These are phyloP conservation scores for Ogataea populi-albae DNA, from an alignment of 805 yeast genomes.

Conservation along the genomic window DNA sequence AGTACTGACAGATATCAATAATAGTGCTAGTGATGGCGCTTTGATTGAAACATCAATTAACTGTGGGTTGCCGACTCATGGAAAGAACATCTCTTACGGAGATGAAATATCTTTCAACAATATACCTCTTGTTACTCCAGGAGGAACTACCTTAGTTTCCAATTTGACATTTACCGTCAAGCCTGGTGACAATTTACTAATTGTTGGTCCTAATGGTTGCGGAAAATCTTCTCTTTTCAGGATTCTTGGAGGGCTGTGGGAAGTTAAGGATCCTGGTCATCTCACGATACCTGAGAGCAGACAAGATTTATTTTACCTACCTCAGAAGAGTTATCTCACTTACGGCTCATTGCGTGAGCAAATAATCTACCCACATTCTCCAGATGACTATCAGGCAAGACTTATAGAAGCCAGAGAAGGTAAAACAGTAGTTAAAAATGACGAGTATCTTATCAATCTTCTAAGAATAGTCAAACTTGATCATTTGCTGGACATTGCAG, in stretches of 20 bases:
- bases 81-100: constrained; percentile 40
- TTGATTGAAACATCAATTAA: constrained; percentile 15
- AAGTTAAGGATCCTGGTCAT: constrained; percentile 54
- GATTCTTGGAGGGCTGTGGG: constrained; percentile 92
- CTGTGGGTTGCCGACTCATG: constrained; percentile 27
- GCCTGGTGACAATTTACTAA: constrained; percentile 80
- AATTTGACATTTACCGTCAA: constrained; percentile 68
- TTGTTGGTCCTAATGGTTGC: constrained; percentile 95
- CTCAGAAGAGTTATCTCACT: constrained; percentile 87
- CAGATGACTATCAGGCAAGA: constrained; percentile 48
- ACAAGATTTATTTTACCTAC: constrained; percentile 78
- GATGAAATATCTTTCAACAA: constrained; percentile 67
- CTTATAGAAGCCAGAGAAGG: constrained; percentile 29
- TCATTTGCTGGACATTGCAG: constrained; percentile 46
- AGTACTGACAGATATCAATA: constrained; percentile 51
- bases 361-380: constrained; percentile 80
- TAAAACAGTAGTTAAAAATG: constrained; percentile 34
- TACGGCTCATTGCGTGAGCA: constrained; percentile 82
- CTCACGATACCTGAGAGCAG: constrained; percentile 63
- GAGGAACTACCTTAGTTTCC: constrained; percentile 67
- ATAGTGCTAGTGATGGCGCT: constrained; percentile 23
- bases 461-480: constrained; percentile 57
- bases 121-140: constrained; percentile 84
- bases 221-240: constrained; percentile 93
- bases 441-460: constrained; percentile 50